Conservation (phyloP, 1,284 basidiomycete species). For the Bondarzewia mesenterica region DNA sequence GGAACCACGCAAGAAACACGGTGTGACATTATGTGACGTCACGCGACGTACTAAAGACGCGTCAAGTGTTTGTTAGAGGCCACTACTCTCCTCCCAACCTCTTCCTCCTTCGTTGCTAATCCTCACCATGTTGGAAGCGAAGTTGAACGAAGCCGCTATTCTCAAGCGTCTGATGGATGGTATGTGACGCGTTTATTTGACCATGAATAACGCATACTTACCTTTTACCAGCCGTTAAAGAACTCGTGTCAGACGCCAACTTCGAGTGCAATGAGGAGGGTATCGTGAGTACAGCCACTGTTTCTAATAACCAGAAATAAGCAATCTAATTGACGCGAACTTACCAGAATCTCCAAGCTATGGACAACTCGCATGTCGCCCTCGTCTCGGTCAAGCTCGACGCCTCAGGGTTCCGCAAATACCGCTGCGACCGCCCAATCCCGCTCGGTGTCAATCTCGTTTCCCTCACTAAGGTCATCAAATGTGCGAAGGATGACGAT, state of each 20-base stretch:
- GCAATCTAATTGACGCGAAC: neutral
- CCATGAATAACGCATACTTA: neutral
- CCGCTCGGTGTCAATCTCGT: constrained; percentile 87
- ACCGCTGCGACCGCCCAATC: constrained; percentile 95
- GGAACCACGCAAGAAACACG: no score
- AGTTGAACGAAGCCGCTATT: constrained; percentile 73
- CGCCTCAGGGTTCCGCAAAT: constrained; percentile 76
- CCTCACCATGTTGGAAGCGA: constrained; percentile 81
- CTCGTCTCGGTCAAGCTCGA: constrained; percentile 82
- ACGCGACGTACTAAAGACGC: no score
- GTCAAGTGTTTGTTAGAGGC: no score
- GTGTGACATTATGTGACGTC: no score
- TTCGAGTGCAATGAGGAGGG: constrained; percentile 98
- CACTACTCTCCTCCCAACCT: no score
- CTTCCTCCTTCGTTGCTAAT: no score
- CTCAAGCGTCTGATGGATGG: constrained; percentile 87
- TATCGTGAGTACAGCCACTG: constrained; percentile 49
- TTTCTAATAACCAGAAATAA: neutral
- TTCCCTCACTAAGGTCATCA: constrained; percentile 92
- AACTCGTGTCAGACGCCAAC: constrained; percentile 96
- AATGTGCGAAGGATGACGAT: constrained; percentile 97
- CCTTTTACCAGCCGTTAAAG: constrained; percentile 76
- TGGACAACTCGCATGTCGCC: constrained; percentile 99
- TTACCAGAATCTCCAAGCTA: constrained; percentile 80
- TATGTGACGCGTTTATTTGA: constrained; percentile 27